Evolutionary conservation across 495 filamentous ascomycete genomes (phyloP).

Genomic region (Trichocladium antarcticum): DNA sequence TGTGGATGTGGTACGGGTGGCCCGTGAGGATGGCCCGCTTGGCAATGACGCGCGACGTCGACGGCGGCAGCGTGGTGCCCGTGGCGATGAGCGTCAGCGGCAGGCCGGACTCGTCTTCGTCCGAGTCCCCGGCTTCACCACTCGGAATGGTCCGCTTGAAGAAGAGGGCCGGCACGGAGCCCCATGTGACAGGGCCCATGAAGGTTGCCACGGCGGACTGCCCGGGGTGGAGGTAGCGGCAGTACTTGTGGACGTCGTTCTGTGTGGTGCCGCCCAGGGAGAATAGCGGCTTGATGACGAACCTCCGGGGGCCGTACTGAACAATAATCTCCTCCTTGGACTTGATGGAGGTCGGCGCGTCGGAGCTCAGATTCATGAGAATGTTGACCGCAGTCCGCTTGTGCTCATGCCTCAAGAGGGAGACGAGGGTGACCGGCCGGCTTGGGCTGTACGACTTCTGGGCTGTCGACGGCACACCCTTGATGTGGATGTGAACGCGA

Average conservation of each 20-base stretch:
- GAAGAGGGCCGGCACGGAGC: conserved; percentile 75
- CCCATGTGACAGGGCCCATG: conserved; percentile 85
- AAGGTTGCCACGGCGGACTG: conserved; percentile 85
- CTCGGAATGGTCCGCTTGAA: conserved; percentile 47
- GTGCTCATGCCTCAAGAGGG: conserved; percentile 84
- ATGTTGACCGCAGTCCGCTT: conserved; percentile 82
- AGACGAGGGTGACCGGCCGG: conserved; percentile 60
- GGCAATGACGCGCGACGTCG: conserved; percentile 69
- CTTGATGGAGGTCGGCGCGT: conserved; percentile 60
- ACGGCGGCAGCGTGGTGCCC: conserved; percentile 73
- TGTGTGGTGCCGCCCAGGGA: conserved; percentile 71
- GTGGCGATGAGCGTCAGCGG: conserved; percentile 64
- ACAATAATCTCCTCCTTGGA: conserved; percentile 83
- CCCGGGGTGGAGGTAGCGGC: conserved; percentile 84
- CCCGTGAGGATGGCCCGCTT: conserved; percentile 92
- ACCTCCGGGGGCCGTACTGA: conserved; percentile 76
- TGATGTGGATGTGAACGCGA: conserved; percentile 68
- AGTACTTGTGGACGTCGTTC: conserved; percentile 94
- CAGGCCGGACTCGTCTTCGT: conserved; percentile 20
- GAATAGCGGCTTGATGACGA: conserved; percentile 82
- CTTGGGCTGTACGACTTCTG: conserved; percentile 44
- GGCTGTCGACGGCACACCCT: conserved; percentile 53
- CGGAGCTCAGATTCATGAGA: conserved; percentile 67
- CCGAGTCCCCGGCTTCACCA: conserved; percentile 18
- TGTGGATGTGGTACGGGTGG: conserved; percentile 97